Percentiles rank a stretch among this genome's conserved stretches.
Evolutionary conservation across 352 stramenopile species (phyloP).

Genomic region (Phytophthora brassicae): DNA sequence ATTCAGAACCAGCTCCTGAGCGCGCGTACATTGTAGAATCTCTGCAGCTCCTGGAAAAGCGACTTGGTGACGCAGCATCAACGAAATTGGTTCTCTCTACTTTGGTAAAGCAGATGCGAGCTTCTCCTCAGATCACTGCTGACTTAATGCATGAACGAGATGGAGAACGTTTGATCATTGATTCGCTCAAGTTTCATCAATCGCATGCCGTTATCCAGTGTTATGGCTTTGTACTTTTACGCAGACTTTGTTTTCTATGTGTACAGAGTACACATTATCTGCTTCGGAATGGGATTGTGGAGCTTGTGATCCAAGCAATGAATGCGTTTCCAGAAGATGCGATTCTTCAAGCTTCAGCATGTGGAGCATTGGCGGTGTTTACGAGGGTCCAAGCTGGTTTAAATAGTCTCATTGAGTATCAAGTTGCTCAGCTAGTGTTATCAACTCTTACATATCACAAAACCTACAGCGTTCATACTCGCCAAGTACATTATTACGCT

Average conservation of each 20-base stretch:
- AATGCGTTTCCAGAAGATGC: slow-evolving; percentile 70
- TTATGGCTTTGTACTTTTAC: slow-evolving; percentile 75
- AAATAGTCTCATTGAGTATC: slow-evolving; percentile 50
- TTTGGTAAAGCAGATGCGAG: slow-evolving; percentile 81
- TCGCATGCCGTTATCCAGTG: slow-evolving; percentile 78
- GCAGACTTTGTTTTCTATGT: slow-evolving; percentile 74
- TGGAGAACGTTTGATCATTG: slow-evolving; percentile 57
- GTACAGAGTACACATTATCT: slow-evolving; percentile 61
- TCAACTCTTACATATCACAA: slow-evolving; percentile 78
- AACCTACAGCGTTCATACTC: slow-evolving; percentile 79
- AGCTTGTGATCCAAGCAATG: slow-evolving; percentile 60
- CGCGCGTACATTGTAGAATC: slow-evolving; percentile 43
- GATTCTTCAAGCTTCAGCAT: slow-evolving; percentile 78
- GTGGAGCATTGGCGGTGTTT: slow-evolving; percentile 75
- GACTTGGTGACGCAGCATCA: slow-evolving; percentile 40
- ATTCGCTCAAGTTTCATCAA: slow-evolving; percentile 57
- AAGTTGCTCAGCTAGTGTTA: slow-evolving; percentile 62
- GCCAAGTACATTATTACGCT: slow-evolving; percentile 83
- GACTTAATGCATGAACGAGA: slow-evolving; percentile 49
- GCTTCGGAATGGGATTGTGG: slow-evolving; percentile 50
- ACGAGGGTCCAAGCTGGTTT: slow-evolving; percentile 56
- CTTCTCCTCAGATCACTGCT: slow-evolving; percentile 63
- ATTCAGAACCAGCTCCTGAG: slow-evolving; percentile 17
- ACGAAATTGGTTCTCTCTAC: slow-evolving; percentile 67
- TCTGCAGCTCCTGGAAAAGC: slow-evolving; percentile 48